Evolutionary conservation across 768 basidiomycete genomes (phyloP), one percentile per base, ranked within the genome.

Genomic region (Lentinula edodes): DNA sequence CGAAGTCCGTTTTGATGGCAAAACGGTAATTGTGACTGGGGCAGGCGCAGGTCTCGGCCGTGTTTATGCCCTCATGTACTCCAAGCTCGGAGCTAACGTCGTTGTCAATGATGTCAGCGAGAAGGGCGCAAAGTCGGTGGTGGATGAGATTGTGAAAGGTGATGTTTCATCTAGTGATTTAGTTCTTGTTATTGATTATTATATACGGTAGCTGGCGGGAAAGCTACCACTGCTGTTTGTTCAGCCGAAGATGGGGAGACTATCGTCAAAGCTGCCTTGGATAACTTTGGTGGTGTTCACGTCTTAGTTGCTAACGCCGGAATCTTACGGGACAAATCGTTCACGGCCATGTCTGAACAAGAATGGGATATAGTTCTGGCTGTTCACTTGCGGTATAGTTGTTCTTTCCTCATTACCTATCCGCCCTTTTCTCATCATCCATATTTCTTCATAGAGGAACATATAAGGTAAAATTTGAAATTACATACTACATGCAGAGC

Each of bases 31-130:
- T 67, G 83, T 98, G 66, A 98, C 97, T 2, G 97, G 96, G 42
- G 92, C 95, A 6, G 96, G 96, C 45, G 93, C 90, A 32, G 97
- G 96, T 57, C 86, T 99, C 35, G 97, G 97, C 16, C 87, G 97
- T 34, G 84, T 85, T 1, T 97, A 98, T 70, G 91, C 97, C 0
- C 80, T 89, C 46, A 91, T 98, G 91, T 98, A 90, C 69, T 91
- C 83, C 28, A 86, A 83, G 58, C 85, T 95, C 8, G 96, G 97
- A n/a, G 96, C 94, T 9, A 97, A 97, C 67, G 91, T 99, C 36
- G 91, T 98, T 50, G 86, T 98, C 46, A 99, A 98, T 71, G 97
- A 99, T 68, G 88, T 98, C 52, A 93, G 82, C 71, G 89, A 88
- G 69, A 91, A 94, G 66, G 88, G 83, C 1, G 95, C 95, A 6